phyloP scores from a whole-genome alignment of 352 stramenopile genomes.

The Pythium grandisporangium region DNA sequence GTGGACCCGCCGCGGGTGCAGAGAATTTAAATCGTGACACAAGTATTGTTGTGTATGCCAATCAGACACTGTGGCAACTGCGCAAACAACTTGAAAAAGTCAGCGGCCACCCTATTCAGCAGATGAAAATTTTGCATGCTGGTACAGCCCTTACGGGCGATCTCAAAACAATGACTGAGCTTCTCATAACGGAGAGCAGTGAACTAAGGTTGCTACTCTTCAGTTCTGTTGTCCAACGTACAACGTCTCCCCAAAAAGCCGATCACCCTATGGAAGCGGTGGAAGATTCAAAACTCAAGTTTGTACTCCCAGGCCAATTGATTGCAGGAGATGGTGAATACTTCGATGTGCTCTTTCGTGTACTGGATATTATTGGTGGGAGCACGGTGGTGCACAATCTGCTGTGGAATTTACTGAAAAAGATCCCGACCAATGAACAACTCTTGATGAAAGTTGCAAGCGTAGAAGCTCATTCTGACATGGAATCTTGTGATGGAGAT shows the following conservation, averaged over 20 bases:
- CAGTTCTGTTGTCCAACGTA: conserved; percentile 62
- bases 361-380: conserved; percentile 56
- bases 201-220: conserved; percentile 77
- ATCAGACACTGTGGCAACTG: conserved; percentile 65
- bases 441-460: conserved; percentile 52
- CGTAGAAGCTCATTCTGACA: conserved; percentile 28
- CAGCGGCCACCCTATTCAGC: conserved; percentile 58
- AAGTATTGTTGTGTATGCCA: conserved; percentile 55
- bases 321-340: conserved; percentile 62
- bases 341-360: conserved; percentile 78
- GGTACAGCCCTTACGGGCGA: conserved; percentile 65
- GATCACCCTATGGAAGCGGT: conserved; percentile 11
- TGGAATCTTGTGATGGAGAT: conserved; percentile 44
- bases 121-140: conserved; percentile 73
- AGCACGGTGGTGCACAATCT: conserved; percentile 49
- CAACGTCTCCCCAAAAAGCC: conserved; percentile 11
- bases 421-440: conserved; percentile 68
- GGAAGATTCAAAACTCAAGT: background rate
- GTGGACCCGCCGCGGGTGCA: conserved; percentile 13
- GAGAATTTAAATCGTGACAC: conserved; percentile 58
- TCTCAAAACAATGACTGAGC: conserved; percentile 71
- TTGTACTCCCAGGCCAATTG: conserved; percentile 45
- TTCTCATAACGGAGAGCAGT: conserved; percentile 68
- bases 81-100: conserved; percentile 69
- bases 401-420: conserved; percentile 75